These are phyloP conservation scores for Stemphylium lycopersici DNA, from an alignment of 2,329 filamentous ascomycete genomes.

Conservation along the genomic window DNA sequence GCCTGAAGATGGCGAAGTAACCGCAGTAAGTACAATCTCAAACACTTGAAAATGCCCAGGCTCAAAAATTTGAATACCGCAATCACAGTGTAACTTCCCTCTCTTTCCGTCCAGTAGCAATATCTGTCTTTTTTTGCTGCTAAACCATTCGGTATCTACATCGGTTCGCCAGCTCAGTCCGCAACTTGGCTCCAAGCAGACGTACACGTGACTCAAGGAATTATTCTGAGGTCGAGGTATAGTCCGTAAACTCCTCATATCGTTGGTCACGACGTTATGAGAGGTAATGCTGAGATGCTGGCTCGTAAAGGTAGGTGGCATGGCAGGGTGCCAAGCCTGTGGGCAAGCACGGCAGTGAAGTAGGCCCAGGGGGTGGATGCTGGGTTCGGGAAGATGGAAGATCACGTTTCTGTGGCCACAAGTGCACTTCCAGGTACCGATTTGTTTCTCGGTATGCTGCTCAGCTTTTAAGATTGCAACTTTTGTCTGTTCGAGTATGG, in stretches of 20 bases:
- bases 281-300: not conserved
- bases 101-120: not conserved
- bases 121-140: not conserved
- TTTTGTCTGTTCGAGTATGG: not conserved
- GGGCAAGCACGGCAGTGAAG: not conserved
- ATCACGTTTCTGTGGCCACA: slow-evolving; percentile 2
- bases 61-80: slow-evolving; percentile 3
- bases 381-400: not conserved
- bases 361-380: not conserved
- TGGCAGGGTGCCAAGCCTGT: not conserved
- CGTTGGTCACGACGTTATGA: not conserved
- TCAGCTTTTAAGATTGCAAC: not conserved
- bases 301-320: not conserved
- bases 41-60: not conserved
- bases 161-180: slow-evolving; percentile 2
- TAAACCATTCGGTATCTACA: not conserved
- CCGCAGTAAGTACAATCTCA: not conserved
- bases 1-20: not conserved
- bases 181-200: not conserved
- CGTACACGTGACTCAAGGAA: not conserved
- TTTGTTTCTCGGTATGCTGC: not conserved
- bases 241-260: too few species aligned
- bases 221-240: not conserved
- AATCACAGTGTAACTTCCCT: not conserved
- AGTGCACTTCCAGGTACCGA: not conserved